A percentile compares a stretch with the other conserved stretches of the same genome.
Evolutionary conservation across 192 early-diverging fungal genomes (phyloP).

Genomic region (Gryganskiella cystojenkinii): DNA sequence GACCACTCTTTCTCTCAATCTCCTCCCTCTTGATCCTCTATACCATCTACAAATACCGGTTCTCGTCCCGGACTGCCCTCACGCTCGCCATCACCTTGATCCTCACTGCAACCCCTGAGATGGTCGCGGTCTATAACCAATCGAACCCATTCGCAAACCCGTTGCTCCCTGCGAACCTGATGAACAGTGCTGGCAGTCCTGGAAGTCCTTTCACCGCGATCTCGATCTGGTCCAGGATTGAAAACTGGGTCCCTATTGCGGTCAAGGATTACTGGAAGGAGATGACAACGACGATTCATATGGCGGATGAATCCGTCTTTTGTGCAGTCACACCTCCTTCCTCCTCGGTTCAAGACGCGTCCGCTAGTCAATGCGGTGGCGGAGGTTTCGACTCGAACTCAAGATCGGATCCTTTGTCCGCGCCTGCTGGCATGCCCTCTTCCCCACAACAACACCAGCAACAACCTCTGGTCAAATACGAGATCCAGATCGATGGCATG

Average conservation of each 20-base stretch:
- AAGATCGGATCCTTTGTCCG: slow-evolving; percentile 8
- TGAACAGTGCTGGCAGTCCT: no score
- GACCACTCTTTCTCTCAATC: slow-evolving; percentile 50
- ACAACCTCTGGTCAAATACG: slow-evolving; percentile 25
- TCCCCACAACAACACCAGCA: neutral
- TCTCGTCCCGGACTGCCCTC: slow-evolving; percentile 20
- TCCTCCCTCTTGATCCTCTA: slow-evolving; percentile 31
- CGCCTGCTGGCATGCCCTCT: neutral
- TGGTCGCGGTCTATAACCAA: slow-evolving; percentile 53
- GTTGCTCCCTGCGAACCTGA: no score
- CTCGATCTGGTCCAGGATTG: no score
- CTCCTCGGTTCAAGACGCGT: no score
- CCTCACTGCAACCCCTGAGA: slow-evolving; percentile 55
- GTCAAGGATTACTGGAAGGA: no score
- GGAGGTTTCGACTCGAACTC: no score
- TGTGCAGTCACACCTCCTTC: no score
- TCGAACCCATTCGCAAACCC: neutral
- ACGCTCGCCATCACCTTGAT: slow-evolving; percentile 32
- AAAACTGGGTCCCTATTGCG: no score
- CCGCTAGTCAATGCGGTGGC: no score
- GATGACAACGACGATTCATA: no score
- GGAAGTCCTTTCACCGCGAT: no score
- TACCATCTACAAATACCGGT: slow-evolving; percentile 33
- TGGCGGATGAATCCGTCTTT: no score
- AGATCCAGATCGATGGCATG: slow-evolving; percentile 56